A percentile compares a stretch with the other conserved stretches of the same genome.
These are phyloP conservation scores for Puccinia novopanici DNA, from an alignment of 1,284 basidiomycete genomes.

Conservation along the genomic window DNA sequence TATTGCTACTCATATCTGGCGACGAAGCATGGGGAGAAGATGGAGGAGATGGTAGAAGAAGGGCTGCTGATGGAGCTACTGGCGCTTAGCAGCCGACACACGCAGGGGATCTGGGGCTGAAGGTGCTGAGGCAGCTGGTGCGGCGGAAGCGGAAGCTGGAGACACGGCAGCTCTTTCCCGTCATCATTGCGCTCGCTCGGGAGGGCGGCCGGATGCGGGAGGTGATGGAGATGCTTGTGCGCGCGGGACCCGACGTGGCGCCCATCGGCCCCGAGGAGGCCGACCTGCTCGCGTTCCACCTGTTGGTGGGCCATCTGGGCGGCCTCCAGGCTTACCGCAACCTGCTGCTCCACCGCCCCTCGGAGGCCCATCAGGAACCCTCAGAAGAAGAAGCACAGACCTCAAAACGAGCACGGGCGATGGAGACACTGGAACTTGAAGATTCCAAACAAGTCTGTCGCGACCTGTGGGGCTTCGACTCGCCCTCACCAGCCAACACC, in stretches of 20 bases:
- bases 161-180: slow-evolving; percentile 19
- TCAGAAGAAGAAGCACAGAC: background rate
- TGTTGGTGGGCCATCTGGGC: slow-evolving; percentile 41
- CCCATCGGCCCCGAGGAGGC: background rate
- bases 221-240: slow-evolving; percentile 12
- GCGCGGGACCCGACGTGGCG: background rate
- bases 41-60: slow-evolving; percentile 17
- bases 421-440: background rate
- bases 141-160: slow-evolving; percentile 20
- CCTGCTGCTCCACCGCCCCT: background rate
- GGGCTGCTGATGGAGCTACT: slow-evolving; percentile 20
- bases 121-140: slow-evolving; percentile 14
- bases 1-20: slow-evolving; percentile 33
- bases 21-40: background rate
- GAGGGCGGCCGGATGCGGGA: slow-evolving; percentile 15
- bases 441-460: slow-evolving; percentile 1
- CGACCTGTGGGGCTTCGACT: background rate
- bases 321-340: slow-evolving; percentile 22
- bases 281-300: slow-evolving; percentile 13
- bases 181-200: slow-evolving; percentile 19
- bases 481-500: background rate
- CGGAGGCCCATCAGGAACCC: background rate
- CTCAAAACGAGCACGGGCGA: background rate
- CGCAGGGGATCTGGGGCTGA: slow-evolving; percentile 12
- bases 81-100: slow-evolving; percentile 17